These are phyloP conservation scores for Yarrowia porcina DNA, from an alignment of 805 yeast species.

Conservation along the genomic window DNA sequence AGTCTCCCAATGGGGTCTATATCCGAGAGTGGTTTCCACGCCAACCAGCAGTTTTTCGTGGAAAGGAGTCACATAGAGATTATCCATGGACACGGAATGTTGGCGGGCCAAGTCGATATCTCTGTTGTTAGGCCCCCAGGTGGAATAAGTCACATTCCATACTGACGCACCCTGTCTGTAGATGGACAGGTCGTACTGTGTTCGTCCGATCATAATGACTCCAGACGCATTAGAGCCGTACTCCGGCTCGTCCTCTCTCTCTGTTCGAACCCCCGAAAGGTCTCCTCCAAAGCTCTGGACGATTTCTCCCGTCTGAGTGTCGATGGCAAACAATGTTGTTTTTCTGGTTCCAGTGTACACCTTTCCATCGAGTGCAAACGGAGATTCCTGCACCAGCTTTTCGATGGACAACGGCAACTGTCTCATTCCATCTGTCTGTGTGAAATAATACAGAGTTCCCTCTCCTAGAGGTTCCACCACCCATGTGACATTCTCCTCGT, in stretches of 20 bases:
- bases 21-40: constrained; percentile 46
- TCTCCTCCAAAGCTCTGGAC: constrained; percentile 63
- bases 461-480: constrained; percentile 87
- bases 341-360: constrained; percentile 81
- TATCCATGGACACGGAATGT: constrained; percentile 55
- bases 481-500: constrained; percentile 54
- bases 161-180: constrained; percentile 65
- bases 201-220: constrained; percentile 38
- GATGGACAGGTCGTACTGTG: constrained; percentile 48
- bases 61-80: constrained; percentile 76
- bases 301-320: constrained; percentile 71
- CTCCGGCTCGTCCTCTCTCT: constrained; percentile 28
- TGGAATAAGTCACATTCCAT: constrained; percentile 83
- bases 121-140: constrained; percentile 89
- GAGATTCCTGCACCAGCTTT: constrained; percentile 75
- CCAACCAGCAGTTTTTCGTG: constrained; percentile 79
- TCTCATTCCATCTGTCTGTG: constrained; percentile 69
- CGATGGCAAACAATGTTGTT: constrained; percentile 71
- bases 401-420: constrained; percentile 77
- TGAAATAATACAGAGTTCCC: constrained; percentile 79
- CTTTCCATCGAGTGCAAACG: constrained; percentile 78
- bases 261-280: constrained; percentile 31
- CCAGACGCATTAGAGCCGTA: constrained; percentile 25
- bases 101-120: constrained; percentile 54
- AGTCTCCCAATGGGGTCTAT: constrained; percentile 79